phyloP scores from a whole-genome alignment of 2,329 filamentous ascomycete species.

The Sporothrix inflata region DNA sequence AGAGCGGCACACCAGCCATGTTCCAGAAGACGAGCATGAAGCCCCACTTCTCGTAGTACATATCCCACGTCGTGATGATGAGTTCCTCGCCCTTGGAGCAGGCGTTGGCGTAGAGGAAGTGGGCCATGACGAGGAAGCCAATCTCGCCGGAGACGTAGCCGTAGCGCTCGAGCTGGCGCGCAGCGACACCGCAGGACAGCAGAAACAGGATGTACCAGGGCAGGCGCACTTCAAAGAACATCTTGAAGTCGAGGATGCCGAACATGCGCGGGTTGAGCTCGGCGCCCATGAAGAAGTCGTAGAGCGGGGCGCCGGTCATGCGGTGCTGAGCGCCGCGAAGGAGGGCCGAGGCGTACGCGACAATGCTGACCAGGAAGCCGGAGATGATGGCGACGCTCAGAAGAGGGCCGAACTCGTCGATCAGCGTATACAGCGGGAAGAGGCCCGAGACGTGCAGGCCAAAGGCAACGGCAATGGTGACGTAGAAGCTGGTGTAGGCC shows the following conservation, averaged over 20 bases:
- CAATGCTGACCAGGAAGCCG: constrained; percentile 78
- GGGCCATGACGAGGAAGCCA: constrained; percentile 73
- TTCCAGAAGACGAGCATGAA: constrained; percentile 95
- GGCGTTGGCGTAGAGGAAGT: constrained; percentile 81
- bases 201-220: constrained; percentile 85
- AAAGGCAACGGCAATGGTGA: constrained; percentile 73
- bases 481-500: constrained; percentile 83
- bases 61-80: constrained; percentile 82
- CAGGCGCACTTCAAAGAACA: constrained; percentile 86
- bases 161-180: constrained; percentile 75
- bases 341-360: constrained; percentile 85
- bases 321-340: constrained; percentile 81
- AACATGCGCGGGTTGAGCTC: constrained; percentile 88
- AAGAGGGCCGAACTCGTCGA: constrained; percentile 93
- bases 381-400: constrained; percentile 92
- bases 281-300: constrained; percentile 90
- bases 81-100: constrained; percentile 82
- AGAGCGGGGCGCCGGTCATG: constrained; percentile 82
- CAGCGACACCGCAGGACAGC: constrained; percentile 67
- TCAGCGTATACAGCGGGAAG: constrained; percentile 87
- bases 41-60: constrained; percentile 88
- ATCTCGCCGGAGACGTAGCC: constrained; percentile 78
- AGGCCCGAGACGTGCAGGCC: constrained; percentile 77
- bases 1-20: constrained; percentile 76
- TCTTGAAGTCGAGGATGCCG: constrained; percentile 84